Percentiles rank a stretch among this genome's conserved stretches.
phyloP scores from a whole-genome alignment of 176 grass and related monocot genomes.

The Oryza brachyantha region DNA sequence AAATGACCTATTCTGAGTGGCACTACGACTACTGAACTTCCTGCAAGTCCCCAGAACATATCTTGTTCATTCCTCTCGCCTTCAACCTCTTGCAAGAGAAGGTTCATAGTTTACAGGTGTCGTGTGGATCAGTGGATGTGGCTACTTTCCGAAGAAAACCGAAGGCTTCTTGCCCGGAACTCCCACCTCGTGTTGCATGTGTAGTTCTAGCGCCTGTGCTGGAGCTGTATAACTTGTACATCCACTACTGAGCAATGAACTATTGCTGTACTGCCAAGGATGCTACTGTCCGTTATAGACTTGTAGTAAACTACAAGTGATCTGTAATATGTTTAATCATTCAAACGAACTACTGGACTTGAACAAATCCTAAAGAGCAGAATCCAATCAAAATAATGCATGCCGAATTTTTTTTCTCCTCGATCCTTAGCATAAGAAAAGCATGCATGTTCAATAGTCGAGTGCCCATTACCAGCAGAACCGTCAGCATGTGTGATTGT shows the following conservation, averaged over 20 bases:
- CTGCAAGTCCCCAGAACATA: neutral
- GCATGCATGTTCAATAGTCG: neutral
- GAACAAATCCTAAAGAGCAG: neutral
- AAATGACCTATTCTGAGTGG: conserved; percentile 54
- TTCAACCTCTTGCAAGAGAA: neutral
- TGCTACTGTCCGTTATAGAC: neutral
- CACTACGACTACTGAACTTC: conserved; percentile 37
- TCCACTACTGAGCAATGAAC: neutral
- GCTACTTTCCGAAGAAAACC: neutral
- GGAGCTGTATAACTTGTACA: conserved; percentile 11
- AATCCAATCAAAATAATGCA: neutral
- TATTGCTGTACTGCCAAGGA: conserved; percentile 1
- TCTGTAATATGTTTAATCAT: neutral
- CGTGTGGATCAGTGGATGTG: neutral
- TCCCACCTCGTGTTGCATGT: neutral
- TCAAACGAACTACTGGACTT: neutral
- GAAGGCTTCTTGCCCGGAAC: neutral
- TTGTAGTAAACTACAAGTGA: neutral
- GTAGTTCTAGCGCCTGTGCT: neutral
- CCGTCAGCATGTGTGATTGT: neutral
- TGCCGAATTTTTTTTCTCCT: too few species aligned
- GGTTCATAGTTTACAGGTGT: neutral
- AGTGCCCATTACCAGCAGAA: neutral
- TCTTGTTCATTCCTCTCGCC: neutral
- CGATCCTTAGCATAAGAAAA: neutral